Evolutionary conservation across 2,329 filamentous ascomycete species (phyloP).

Genomic region (Blastomyces gilchristii): DNA sequence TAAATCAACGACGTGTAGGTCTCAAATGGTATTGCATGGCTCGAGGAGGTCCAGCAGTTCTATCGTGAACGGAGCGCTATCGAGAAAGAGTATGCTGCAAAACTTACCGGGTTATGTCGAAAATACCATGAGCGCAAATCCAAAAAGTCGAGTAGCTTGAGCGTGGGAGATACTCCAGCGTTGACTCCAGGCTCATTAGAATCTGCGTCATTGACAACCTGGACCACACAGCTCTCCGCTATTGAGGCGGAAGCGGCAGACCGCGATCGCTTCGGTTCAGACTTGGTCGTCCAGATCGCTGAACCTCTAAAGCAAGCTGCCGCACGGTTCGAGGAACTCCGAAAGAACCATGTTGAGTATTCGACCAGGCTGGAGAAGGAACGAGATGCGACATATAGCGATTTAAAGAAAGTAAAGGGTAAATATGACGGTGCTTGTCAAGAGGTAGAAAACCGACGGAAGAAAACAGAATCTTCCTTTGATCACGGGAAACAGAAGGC

Average conservation of each 20-base stretch:
- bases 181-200: conserved; percentile 94
- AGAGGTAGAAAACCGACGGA: conserved; percentile 86
- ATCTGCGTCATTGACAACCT: conserved; percentile 91
- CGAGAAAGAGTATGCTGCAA: conserved; percentile 92
- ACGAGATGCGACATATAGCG: conserved; percentile 69
- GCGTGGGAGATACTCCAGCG: conserved; percentile 83
- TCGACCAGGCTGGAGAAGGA: conserved; percentile 82
- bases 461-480: conserved; percentile 90
- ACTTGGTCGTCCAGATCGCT: conserved; percentile 69
- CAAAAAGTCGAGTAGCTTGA: conserved; percentile 74
- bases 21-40: conserved; percentile 77
- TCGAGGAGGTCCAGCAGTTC: conserved; percentile 94
- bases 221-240: conserved; percentile 86
- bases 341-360: conserved; percentile 84
- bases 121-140: conserved; percentile 98
- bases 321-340: conserved; percentile 73
- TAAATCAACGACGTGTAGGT: conserved; percentile 41
- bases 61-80: conserved; percentile 90
- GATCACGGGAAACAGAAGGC: conserved; percentile 79
- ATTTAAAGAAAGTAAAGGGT: conserved; percentile 79
- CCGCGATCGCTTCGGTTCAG: conserved; percentile 73
- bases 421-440: conserved; percentile 91
- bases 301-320: conserved; percentile 72
- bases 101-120: conserved; percentile 76
- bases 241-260: conserved; percentile 80